These are phyloP conservation scores for Vitis amurensis DNA, from an alignment of 164 flowering plant species.

Conservation along the genomic window DNA sequence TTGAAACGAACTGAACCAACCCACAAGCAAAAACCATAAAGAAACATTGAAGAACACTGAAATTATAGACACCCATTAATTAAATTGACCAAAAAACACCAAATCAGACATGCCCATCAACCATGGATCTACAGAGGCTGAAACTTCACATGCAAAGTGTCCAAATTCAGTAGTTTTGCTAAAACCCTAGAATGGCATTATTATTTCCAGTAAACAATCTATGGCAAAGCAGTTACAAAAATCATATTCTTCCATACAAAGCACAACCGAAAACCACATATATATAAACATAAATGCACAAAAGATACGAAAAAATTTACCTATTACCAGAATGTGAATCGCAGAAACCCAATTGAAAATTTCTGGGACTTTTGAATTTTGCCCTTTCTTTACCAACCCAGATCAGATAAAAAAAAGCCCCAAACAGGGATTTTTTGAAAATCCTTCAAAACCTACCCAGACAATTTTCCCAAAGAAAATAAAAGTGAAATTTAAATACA, in stretches of 20 bases:
- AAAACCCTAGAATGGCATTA: not conserved
- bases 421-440: not conserved
- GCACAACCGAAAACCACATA: not conserved
- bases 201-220: not conserved
- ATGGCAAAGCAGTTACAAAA: not conserved
- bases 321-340: constrained; percentile 6
- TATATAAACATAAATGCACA: not conserved
- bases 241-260: not conserved
- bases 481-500: too few relatives aligned
- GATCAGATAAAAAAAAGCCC: not conserved
- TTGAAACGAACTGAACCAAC: not conserved
- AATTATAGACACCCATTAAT: not conserved
- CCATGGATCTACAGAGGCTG: not conserved
- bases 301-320: constrained; percentile 6
- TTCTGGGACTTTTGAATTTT: not conserved
- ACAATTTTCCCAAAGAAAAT: too few relatives aligned
- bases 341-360: constrained; percentile 2
- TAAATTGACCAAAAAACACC: not conserved
- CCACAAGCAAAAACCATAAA: not conserved
- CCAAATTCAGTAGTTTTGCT: not conserved
- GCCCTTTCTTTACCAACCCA: not conserved
- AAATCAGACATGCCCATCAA: not conserved
- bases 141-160: not conserved
- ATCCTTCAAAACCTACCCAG: not conserved
- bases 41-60: not conserved